Conservation (phyloP, 148 eudicot genomes). For the Selenicereus undatus region DNA sequence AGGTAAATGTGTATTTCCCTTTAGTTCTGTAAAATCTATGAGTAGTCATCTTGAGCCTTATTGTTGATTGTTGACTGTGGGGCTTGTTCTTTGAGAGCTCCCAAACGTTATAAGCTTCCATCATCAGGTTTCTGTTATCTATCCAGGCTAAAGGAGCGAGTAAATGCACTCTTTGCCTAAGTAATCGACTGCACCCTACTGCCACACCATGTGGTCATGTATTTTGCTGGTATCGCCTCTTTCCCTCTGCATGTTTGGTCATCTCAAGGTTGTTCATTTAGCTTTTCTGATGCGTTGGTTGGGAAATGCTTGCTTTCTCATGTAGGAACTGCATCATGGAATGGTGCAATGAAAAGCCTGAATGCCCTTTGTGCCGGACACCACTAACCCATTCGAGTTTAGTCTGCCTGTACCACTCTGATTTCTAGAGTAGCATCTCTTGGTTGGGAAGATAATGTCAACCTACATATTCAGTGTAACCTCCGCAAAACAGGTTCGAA, state of each 20-base stretch:
- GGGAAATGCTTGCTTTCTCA: conserved; percentile 8
- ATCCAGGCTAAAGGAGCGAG: conserved; percentile 54
- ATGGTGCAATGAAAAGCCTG: conserved; percentile 99
- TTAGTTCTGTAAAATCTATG: background rate
- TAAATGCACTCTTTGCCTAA: conserved; percentile 94
- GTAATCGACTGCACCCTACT: conserved; percentile 89
- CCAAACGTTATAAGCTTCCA: background rate
- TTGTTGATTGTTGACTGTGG: background rate
- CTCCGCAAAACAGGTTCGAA: background rate
- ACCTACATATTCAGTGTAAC: background rate
- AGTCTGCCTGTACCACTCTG: conserved; percentile 93
- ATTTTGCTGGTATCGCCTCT: conserved; percentile 79
- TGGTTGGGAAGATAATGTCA: background rate
- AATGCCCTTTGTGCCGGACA: conserved; percentile 96
- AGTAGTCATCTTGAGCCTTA: background rate
- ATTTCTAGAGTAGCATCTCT: conserved; percentile 41
- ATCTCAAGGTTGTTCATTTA: background rate
- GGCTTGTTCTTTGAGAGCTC: background rate
- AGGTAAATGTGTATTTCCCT: conserved; percentile 38
- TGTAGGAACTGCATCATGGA: conserved; percentile 97
- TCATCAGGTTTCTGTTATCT: background rate
- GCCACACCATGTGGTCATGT: conserved; percentile 99
- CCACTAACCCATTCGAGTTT: conserved; percentile 87
- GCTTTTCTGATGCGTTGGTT: background rate
- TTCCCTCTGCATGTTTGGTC: background rate